Base-by-base conservation (phyloP, 164 flowering plant species). In the Sextonia rubra region DNA sequence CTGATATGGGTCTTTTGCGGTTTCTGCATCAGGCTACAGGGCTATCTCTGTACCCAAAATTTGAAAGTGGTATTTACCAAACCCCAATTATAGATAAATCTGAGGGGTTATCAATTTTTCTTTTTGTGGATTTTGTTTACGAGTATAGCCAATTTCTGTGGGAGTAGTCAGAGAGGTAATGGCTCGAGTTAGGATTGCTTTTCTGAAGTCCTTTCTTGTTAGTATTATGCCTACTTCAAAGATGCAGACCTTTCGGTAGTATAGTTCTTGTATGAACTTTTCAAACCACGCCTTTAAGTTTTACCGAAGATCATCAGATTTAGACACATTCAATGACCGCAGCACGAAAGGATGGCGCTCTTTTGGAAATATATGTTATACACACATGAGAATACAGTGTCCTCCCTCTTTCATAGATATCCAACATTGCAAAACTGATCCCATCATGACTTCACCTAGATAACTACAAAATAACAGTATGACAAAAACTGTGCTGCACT, bases 381-480 rank as follows among this genome's bases (percentile, higher is more conserved):
- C 29, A 32, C 76, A 66, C 27, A 26, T 66, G n/a, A 71, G 69
- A 49, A 66, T 68, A 47, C 47, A 25, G 71, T 48, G 17, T 71
- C 7, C 62, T 52, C 74, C 64, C 62, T 74, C 64, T 58, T 17
- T 25, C 49, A 60, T 15, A 23, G 66, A 67, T 47, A 68, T 24
- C 62, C 32, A 58, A 11, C 25, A 23, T 69, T 60, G 23, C 37
- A 73, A 67, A 56, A 64, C 2, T 17, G 55, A 64, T 71, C 52
- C 64, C 12, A 6, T 68, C 26, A 29, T 52, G 9, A 60, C 73
- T 66, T 68, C 71, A 2, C 61, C 81, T 23, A 44, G 48, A 47
- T 47, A 62, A 47, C 12, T 70, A 32, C 52, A 20, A 3, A 70
- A 68, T 61, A 61, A 44, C 55, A 66, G 26, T 22, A 65, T 73